Conservation (phyloP, 2,329 filamentous ascomycete genomes). For the Endoconidiophora laricicola region DNA sequence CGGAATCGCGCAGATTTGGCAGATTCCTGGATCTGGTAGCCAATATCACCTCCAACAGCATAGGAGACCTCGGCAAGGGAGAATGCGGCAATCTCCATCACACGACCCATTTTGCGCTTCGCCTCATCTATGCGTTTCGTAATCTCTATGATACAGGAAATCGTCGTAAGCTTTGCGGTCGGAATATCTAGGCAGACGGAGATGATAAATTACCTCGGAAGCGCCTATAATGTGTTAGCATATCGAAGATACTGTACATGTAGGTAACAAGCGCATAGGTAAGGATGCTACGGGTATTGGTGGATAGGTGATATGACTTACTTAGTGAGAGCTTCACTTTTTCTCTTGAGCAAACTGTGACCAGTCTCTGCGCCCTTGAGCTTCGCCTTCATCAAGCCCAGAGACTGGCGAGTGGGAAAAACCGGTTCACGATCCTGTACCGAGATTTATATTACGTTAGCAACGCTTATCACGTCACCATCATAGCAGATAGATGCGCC, state of each 20-base stretch:
- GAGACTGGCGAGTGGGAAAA: conserved; percentile 92
- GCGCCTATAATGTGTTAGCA: conserved; percentile 37
- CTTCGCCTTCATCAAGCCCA: conserved; percentile 95
- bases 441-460: background rate
- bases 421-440: conserved; percentile 78
- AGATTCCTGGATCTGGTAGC: conserved; percentile 93
- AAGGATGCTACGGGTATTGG: background rate
- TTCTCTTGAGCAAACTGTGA: conserved; percentile 88
- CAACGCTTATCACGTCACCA: no score
- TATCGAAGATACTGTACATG: conserved; percentile 1
- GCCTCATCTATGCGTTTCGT: conserved; percentile 95
- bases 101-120: conserved; percentile 96
- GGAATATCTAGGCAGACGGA: background rate
- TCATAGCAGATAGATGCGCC: background rate
- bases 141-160: conserved; percentile 47
- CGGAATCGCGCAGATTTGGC: conserved; percentile 86
- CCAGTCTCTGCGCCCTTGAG: conserved; percentile 85
- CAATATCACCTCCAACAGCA: conserved; percentile 86
- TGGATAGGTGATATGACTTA: conserved; percentile 29
- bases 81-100: conserved; percentile 98
- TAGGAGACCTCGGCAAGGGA: conserved; percentile 96
- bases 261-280: background rate
- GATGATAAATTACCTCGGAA: conserved; percentile 51
- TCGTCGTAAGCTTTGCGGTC: background rate
- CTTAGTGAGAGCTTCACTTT: conserved; percentile 97